These are phyloP conservation scores for Gryganskiella cystojenkinii DNA, from an alignment of 192 early-diverging fungal genomes.

Conservation along the genomic window DNA sequence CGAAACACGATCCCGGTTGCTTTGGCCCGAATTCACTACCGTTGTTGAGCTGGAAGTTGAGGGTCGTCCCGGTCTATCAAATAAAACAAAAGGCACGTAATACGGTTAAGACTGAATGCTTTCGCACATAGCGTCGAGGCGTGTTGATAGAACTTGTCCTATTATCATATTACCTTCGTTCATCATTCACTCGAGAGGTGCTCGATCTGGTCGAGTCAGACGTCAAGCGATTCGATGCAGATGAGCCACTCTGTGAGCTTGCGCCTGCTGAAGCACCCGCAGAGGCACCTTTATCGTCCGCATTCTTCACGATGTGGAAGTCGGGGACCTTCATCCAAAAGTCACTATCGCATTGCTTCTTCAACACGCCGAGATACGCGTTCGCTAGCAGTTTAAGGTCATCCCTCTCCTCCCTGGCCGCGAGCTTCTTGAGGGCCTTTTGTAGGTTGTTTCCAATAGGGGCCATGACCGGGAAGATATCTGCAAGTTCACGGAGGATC, in stretches of 20 bases:
- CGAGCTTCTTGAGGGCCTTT: slow-evolving; percentile 55
- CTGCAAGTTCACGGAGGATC: slow-evolving; percentile 70
- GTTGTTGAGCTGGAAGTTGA: not conserved
- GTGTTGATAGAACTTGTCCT: no score
- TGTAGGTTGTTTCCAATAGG: slow-evolving; percentile 67
- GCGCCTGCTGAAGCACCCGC: not conserved
- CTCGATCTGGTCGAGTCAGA: no score
- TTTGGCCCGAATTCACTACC: not conserved
- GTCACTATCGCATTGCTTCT: slow-evolving; percentile 21
- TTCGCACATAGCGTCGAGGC: no score
- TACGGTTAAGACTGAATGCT: no score
- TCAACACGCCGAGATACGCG: slow-evolving; percentile 60
- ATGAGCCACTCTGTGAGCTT: no score
- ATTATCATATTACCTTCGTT: no score
- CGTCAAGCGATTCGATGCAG: no score
- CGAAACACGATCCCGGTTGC: slow-evolving; percentile 3
- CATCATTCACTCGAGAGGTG: no score
- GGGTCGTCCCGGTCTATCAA: not conserved
- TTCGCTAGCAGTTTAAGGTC: slow-evolving; percentile 80
- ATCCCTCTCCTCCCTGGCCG: slow-evolving; percentile 65
- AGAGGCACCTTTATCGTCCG: not conserved
- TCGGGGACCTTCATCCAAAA: slow-evolving; percentile 22
- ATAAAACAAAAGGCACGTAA: no score
- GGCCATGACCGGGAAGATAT: slow-evolving; percentile 70
- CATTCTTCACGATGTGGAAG: slow-evolving; percentile 24